phyloP scores from a whole-genome alignment of 192 early-diverging fungal genomes.

The Paraglomus brasilianum region DNA sequence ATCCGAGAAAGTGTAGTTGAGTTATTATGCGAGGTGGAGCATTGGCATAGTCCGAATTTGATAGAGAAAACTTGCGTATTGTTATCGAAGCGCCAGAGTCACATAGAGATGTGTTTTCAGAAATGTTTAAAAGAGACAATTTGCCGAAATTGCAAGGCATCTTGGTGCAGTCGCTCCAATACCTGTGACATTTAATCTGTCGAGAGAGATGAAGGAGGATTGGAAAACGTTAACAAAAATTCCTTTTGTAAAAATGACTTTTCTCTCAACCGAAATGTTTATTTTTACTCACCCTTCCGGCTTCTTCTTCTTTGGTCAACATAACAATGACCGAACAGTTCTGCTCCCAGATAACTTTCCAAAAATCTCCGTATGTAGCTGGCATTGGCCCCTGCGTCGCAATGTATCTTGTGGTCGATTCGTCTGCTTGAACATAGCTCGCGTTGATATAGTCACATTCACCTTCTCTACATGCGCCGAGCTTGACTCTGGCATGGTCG shows the following conservation, averaged over 20 bases:
- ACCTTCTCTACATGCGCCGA: slow-evolving; percentile 31
- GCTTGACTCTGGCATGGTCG: slow-evolving; percentile 61
- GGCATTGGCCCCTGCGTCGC: slow-evolving; percentile 76
- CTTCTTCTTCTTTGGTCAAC: slow-evolving; percentile 91
- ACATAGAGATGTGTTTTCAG: slow-evolving; percentile 51
- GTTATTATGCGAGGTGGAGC: slow-evolving; percentile 50
- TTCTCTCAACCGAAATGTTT: not conserved
- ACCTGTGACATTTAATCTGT: slow-evolving; percentile 78
- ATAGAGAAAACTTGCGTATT: slow-evolving; percentile 51
- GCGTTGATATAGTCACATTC: slow-evolving; percentile 47
- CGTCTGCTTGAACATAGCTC: slow-evolving; percentile 38
- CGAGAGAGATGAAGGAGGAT: not conserved
- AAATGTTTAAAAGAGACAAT: slow-evolving; percentile 51
- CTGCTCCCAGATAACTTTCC: slow-evolving; percentile 96
- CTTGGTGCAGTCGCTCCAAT: slow-evolving; percentile 74
- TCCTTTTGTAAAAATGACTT: not conserved
- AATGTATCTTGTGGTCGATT: slow-evolving; percentile 47
- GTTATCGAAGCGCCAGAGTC: slow-evolving; percentile 29
- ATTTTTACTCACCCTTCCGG: slow-evolving; percentile 57
- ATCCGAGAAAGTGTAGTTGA: slow-evolving; percentile 84
- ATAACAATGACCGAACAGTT: slow-evolving; percentile 82
- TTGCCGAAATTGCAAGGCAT: slow-evolving; percentile 47
- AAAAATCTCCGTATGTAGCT: slow-evolving; percentile 87
- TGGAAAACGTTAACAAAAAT: not conserved
- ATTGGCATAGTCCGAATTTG: slow-evolving; percentile 28